Base-by-base conservation (phyloP, 1,284 basidiomycete species). In the Cronartium quercuum region DNA sequence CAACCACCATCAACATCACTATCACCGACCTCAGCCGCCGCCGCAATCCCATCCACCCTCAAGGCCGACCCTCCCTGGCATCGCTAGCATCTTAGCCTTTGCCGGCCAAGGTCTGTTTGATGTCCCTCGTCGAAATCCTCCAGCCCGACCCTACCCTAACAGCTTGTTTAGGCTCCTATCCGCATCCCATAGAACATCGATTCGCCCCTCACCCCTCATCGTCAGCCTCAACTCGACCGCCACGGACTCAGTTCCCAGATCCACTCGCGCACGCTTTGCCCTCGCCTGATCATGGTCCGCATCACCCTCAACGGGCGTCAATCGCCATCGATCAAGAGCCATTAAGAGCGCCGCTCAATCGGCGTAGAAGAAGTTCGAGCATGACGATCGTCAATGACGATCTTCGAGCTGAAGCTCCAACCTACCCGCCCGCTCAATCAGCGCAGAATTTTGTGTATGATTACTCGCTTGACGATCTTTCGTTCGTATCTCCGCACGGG, bases 71-170 rank as follows among this genome's bases (percentile, higher is more conserved):
- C 44, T 71, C 9, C 69, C 69, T 65, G 69, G 69, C 7, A 71
- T 71, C 21, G 61, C 69, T 21, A 71, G 69, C 42, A 71, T 71
- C 21, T 51, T 71, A 21, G 69, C 60, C n/a, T 71, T 64, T 71
- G 69, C 69, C 13, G 69, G 69, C 24, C 69, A 71, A 34, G 42
- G 69, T 71, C 13, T 64, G 68, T 61, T 10, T 9, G 12, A 15
- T n/a, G 12, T 51, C 12, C 44, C 44, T n/a, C n/a, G 12, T 51
- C 12, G 12, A 12, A 51, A 51, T 63, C 37, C 40, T 63, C 34
- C 60, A 29, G 7, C 7, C 60, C 38, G 15, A 7, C 6, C 29
- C 12, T 15, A n/a, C n/a, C 29, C 4, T 21, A 29, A 65, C 38
- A 38, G 15, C 63, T 3, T 21, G 6, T 41, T n/a, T 21, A 65